Percentiles rank a stretch among this genome's conserved stretches.
Evolutionary conservation across 306 rosid genomes (phyloP).

Genomic region (Citrullus mucosospermus): DNA sequence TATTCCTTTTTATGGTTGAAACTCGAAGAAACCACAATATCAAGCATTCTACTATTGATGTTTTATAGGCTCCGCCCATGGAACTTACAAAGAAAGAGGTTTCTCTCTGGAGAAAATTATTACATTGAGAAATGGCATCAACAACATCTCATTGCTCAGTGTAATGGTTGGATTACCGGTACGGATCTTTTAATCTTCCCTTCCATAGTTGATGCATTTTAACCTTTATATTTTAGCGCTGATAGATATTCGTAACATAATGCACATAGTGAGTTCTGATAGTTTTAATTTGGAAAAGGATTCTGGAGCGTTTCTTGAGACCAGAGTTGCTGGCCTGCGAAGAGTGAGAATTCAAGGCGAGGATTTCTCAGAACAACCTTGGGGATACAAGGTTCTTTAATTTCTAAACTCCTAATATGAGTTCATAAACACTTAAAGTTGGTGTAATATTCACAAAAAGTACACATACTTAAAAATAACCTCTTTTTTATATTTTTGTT

Average conservation of each 20-base stretch:
- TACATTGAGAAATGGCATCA: conserved; percentile 36
- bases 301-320: conserved; percentile 67
- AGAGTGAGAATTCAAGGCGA: conserved; percentile 29
- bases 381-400: conserved; percentile 75
- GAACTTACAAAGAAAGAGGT: conserved; percentile 18
- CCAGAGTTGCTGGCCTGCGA: conserved; percentile 38
- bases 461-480: neutral
- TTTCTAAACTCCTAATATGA: neutral
- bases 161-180: conserved; percentile 84
- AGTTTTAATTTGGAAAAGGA: conserved; percentile 38
- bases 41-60: neutral
- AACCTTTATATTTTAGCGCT: neutral
- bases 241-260: neutral
- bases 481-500: neutral
- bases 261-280: neutral
- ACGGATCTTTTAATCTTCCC: neutral
- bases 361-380: conserved; percentile 28
- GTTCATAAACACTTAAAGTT: neutral
- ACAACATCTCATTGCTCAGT: conserved; percentile 68
- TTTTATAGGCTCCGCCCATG: conserved; percentile 64
- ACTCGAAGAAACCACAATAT: neutral
- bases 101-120: conserved; percentile 27
- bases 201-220: neutral
- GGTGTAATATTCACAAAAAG: neutral
- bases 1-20: neutral